These are phyloP conservation scores for Umbilicus rupestris DNA, from an alignment of 164 flowering plant genomes.

Conservation along the genomic window DNA sequence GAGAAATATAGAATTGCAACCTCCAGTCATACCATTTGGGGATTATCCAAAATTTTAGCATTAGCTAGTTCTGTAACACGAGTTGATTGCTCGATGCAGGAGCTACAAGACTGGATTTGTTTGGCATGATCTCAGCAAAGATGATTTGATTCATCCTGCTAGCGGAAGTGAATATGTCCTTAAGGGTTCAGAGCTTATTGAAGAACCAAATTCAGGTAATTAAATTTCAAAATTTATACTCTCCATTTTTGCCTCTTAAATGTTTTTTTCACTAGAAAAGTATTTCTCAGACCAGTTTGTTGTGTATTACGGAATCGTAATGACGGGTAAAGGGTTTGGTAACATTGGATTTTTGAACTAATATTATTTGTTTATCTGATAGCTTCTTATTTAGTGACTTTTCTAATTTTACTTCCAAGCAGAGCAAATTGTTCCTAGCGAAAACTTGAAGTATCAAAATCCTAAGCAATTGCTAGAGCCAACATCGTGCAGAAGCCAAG, in stretches of 20 bases:
- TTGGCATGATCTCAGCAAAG: constrained; percentile 88
- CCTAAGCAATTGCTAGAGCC: constrained; percentile 51
- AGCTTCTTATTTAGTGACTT: background rate
- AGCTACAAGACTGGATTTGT: constrained; percentile 92
- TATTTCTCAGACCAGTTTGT: background rate
- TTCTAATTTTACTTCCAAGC: too few relatives aligned
- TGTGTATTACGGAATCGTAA: background rate
- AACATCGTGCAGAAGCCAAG: constrained; percentile 48
- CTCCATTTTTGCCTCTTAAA: background rate
- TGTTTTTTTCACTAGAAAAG: background rate
- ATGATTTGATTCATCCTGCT: constrained; percentile 78
- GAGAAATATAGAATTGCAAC: background rate
- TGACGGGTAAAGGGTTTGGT: background rate
- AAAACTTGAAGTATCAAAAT: constrained; percentile 28
- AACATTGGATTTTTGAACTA: constrained; percentile 3
- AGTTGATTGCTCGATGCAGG: constrained; percentile 28
- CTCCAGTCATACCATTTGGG: background rate
- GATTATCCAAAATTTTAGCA: too few relatives aligned
- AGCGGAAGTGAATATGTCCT: constrained; percentile 86
- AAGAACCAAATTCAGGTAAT: constrained; percentile 61
- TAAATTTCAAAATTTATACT: background rate
- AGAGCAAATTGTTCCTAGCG: constrained; percentile 23
- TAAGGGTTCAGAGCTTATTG: constrained; percentile 90
- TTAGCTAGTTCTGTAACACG: constrained; percentile 5
- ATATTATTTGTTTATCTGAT: constrained; percentile 27